A percentile compares a stretch with the other conserved stretches of the same genome.
These are phyloP conservation scores for Blastobotrys capitulatus DNA, from an alignment of 1,139 yeast species.

Conservation along the genomic window DNA sequence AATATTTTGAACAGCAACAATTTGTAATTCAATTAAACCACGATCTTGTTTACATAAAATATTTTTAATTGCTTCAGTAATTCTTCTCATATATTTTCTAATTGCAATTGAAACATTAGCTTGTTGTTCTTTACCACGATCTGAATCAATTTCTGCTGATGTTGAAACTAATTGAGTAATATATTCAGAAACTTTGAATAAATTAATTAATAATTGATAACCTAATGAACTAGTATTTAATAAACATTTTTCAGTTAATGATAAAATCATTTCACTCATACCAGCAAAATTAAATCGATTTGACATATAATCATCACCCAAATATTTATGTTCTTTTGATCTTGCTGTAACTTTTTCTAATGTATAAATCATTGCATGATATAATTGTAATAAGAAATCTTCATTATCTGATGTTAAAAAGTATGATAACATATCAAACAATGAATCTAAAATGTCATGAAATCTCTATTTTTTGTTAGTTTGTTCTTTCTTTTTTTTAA, in stretches of 20 bases:
- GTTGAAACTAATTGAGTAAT: slow-evolving; percentile 27
- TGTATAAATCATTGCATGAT: slow-evolving; percentile 27
- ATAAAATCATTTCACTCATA: slow-evolving; percentile 22
- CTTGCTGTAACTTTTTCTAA: slow-evolving; percentile 27
- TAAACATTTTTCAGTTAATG: slow-evolving; percentile 20
- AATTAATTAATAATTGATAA: slow-evolving; percentile 19
- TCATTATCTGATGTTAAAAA: slow-evolving; percentile 23
- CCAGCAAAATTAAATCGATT: slow-evolving; percentile 28
- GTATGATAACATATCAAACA: slow-evolving; percentile 30
- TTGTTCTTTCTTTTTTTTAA: not conserved
- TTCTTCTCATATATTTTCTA: slow-evolving; percentile 20
- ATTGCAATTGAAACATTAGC: slow-evolving; percentile 18
- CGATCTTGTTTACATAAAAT: slow-evolving; percentile 21
- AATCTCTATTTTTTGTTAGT: slow-evolving; percentile 16
- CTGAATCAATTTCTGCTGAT: slow-evolving; percentile 28
- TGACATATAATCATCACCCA: slow-evolving; percentile 26
- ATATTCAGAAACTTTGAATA: slow-evolving; percentile 26
- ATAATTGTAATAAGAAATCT: slow-evolving; percentile 24
- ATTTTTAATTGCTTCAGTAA: slow-evolving; percentile 23
- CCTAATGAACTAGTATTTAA: slow-evolving; percentile 20
- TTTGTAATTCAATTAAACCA: slow-evolving; percentile 23
- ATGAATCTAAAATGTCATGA: slow-evolving; percentile 40
- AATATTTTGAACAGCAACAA: slow-evolving; percentile 20
- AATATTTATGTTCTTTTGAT: slow-evolving; percentile 22
- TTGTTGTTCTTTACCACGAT: slow-evolving; percentile 24